Percentiles rank a stretch among this genome's conserved stretches.
phyloP scores from a whole-genome alignment of 179 eudicot species.

The Patellifolia procumbens region DNA sequence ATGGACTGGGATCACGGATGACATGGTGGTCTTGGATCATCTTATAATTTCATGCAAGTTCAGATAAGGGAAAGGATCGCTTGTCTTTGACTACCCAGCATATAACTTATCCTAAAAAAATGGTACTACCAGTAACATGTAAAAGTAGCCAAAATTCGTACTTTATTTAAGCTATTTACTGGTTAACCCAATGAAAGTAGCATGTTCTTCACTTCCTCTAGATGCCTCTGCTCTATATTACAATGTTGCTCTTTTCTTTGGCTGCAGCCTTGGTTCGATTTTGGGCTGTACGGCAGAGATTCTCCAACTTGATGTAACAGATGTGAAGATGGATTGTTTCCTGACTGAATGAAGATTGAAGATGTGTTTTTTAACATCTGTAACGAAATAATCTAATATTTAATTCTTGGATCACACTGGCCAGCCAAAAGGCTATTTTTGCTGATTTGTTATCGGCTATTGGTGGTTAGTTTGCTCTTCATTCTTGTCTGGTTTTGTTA shows the following conservation, averaged over 20 bases:
- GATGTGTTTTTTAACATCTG: background rate
- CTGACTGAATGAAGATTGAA: slow-evolving; percentile 16
- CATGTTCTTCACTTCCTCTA: background rate
- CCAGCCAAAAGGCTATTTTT: background rate
- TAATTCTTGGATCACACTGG: background rate
- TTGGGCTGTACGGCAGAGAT: slow-evolving; percentile 93
- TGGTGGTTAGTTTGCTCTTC: background rate
- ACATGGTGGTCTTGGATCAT: background rate
- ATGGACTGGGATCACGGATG: background rate
- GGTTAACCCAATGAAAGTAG: too few species aligned
- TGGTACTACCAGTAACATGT: background rate
- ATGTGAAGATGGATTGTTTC: slow-evolving; percentile 94
- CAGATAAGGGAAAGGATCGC: background rate
- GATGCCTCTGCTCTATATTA: background rate
- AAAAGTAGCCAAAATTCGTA: background rate
- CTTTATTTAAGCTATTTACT: background rate
- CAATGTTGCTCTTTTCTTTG: background rate
- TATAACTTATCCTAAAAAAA: background rate
- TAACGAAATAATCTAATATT: background rate
- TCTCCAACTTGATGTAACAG: slow-evolving; percentile 93
- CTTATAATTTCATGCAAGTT: background rate
- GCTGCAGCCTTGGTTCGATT: slow-evolving; percentile 82
- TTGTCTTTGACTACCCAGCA: background rate
- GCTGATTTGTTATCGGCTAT: too few species aligned
- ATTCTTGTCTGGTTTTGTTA: too few species aligned